Evolutionary conservation across 192 early-diverging fungal species (phyloP), one percentile per base, ranked within the genome.

Genomic region (Umbelopsis sp.): DNA sequence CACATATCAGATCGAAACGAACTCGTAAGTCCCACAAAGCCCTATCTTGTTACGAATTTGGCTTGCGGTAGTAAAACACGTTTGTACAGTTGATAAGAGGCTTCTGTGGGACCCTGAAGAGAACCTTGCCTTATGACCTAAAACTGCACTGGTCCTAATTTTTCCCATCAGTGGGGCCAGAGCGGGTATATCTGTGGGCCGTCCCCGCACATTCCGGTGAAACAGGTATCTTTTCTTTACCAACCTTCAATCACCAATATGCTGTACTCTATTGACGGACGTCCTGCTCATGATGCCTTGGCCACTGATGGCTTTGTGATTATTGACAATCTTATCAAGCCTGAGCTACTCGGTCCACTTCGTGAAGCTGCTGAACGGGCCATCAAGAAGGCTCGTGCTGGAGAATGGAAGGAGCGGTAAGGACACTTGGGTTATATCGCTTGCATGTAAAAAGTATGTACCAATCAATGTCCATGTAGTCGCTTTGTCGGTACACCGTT

Each of bases 401-500:
- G 72, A 52, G 81, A 84, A 54, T 84, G 83, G 83, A 72, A 76
- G 25, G 53, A 80, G 22, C 47, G 71, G 76, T 82, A 71, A 72
- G 5, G 38, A 38, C 4, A 8, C 8, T 38, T 38, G 36, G 36
- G 8, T 5, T 51, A 29, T 34, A 16, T 10, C 31, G 22, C 16
- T 25, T 26, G 3, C 11, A 34, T 0, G 14, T 10, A 0, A n/a
- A 2, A 16, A 5, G n/a, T 71, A 7, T 34, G 9, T 50, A 54
- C 9, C 56, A 45, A 21, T 7, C 6, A 7, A 31, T 1, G 29
- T 12, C 2, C n/a, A 8, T 12, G 29, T 56, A 72, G 78, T 49
- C 77, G 81, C 47, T 71, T 80, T 26, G 83, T 84, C 22, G 83
- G 83, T 43, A 82, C 77, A 20, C 81, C 81, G 43, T 84, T 84